Conservation (phyloP, 306 rosid genomes). For the Acacia confusa region DNA sequence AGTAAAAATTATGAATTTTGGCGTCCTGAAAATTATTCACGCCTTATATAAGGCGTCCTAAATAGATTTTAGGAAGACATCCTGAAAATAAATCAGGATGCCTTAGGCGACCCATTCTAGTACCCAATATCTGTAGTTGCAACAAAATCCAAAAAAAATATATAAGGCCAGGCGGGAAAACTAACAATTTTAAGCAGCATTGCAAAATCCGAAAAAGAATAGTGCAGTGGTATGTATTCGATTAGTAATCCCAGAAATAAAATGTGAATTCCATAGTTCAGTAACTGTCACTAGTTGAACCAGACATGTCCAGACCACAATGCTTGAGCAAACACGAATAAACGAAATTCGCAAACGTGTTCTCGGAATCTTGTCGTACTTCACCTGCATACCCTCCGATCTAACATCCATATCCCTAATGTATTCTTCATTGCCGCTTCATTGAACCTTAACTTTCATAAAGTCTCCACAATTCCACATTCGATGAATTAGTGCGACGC, state of each 20-base stretch:
- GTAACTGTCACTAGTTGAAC: conserved; percentile 84
- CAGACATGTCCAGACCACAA: conserved; percentile 90
- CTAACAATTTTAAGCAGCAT: not conserved
- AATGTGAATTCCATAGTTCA: conserved; percentile 78
- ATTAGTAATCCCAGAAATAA: conserved; percentile 59
- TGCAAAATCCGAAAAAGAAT: not conserved
- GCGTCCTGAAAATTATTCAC: too few relatives aligned
- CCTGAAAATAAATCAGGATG: too few relatives aligned
- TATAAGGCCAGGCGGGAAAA: not conserved
- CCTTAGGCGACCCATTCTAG: conserved; percentile 93
- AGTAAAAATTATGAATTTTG: too few relatives aligned
- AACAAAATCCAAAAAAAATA: not conserved
- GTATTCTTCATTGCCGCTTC: conserved; percentile 77
- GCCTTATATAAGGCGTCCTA: too few relatives aligned
- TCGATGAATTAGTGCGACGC: conserved; percentile 11
- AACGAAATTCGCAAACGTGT: conserved; percentile 88
- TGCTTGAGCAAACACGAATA: conserved; percentile 75
- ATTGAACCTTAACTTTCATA: conserved; percentile 49
- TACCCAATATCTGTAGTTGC: conserved; percentile 63
- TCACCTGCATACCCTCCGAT: conserved; percentile 70
- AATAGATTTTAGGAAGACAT: too few relatives aligned
- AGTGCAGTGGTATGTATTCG: conserved; percentile 55
- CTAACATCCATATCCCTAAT: conserved; percentile 79
- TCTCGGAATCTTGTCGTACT: conserved; percentile 72
- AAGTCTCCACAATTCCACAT: conserved; percentile 24